Evolutionary conservation across 2,329 filamentous ascomycete genomes (phyloP), one percentile per base, ranked within the genome.

Genomic region (Gremmenia infestans): DNA sequence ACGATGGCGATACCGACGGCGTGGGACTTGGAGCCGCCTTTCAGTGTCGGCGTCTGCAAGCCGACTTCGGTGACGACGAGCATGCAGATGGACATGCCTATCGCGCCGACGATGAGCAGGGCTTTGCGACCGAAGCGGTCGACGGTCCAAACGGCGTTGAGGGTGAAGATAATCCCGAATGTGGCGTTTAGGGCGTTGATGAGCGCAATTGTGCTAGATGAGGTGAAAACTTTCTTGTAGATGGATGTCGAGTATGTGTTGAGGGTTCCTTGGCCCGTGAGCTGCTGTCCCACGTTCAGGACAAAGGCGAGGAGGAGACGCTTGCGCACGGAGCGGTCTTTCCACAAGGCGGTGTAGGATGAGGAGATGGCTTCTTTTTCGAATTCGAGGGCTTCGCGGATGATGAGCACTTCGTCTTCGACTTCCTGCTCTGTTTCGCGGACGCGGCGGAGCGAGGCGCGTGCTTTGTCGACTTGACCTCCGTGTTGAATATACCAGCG

Each of bases 141-240:
- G 25, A 87, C 82, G 3, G 84, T 87, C 85, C 86, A 89, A 36
- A 84, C 80, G 14, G 86, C 86, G 62, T 88, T 88, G 43, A 88
- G 75, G 0, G 86, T 89, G 71, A 89, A 89, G 17, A 89, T 58
- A 57, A 89, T 89, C 48, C 83, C 83, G 63, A 85, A 86, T 3
- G 85, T 89, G 36, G 85, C 85, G 68, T 88, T 89, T 52, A 89
- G 76, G 2, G 86, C 86, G 68, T 89, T 89, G 75, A 89, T 89
- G 32, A 89, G 75, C 58, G 83, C 83, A 67, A 88, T 87, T 23
- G 78, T 81, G 48, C 78, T 74, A 54, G 71, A 73, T 53, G 71
- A 76, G n/a, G 73, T 76, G 75, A 86, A 89, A 23, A 88, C 80
- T 68, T 86, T 84, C 72, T 87, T 81, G 75, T 89, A 89, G 65